phyloP scores from a whole-genome alignment of 495 filamentous ascomycete genomes.

The Halenospora varia region DNA sequence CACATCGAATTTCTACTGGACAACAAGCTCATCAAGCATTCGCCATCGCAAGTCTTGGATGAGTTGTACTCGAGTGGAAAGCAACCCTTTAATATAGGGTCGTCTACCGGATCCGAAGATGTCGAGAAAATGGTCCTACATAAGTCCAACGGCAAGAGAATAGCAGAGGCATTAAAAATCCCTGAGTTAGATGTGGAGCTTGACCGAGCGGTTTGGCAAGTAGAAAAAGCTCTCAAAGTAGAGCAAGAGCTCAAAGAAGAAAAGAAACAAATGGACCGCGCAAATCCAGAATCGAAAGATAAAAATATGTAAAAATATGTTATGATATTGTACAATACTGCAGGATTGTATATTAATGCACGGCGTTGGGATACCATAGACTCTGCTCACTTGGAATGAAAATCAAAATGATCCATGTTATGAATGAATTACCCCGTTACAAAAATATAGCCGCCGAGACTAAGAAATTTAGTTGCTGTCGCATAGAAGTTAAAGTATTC shows the following conservation, averaged over 20 bases:
- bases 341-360: neutral
- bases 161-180: constrained; percentile 68
- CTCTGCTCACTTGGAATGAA: neutral
- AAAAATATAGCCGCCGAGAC: neutral
- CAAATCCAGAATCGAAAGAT: constrained; percentile 3
- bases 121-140: constrained; percentile 56
- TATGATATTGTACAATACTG: constrained; percentile 1
- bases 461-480: neutral
- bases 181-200: constrained; percentile 85
- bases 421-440: neutral
- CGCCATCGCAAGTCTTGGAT: constrained; percentile 64
- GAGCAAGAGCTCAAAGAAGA: constrained; percentile 32
- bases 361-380: constrained; percentile 7
- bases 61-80: constrained; percentile 58
- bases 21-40: constrained; percentile 59
- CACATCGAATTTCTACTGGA: constrained; percentile 78
- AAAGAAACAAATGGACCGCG: constrained; percentile 19
- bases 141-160: constrained; percentile 53
- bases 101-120: constrained; percentile 11
- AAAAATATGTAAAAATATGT: constrained; percentile 6
- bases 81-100: constrained; percentile 16
- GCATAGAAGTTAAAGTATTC: too few species aligned
- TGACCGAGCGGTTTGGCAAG: constrained; percentile 84
- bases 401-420: neutral
- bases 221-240: constrained; percentile 61